Percentiles rank a stretch among this genome's conserved stretches.
phyloP scores from a whole-genome alignment of 2,329 filamentous ascomycete species.

The Alternaria infectoria region DNA sequence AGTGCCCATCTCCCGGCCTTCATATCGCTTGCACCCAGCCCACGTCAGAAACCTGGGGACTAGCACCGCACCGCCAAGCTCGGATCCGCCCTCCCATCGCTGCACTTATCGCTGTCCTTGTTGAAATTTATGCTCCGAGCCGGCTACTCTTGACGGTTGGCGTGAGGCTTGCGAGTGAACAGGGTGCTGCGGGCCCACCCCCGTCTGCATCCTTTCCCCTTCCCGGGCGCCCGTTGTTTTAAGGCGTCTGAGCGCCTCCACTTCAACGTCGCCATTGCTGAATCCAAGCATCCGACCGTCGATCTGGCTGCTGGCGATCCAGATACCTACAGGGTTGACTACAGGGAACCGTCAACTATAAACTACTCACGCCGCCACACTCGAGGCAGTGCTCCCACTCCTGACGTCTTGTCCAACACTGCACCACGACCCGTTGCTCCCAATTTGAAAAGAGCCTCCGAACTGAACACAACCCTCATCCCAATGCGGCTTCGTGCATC shows the following conservation, averaged over 20 bases:
- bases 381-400: slow-evolving; percentile 47
- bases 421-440: slow-evolving; percentile 47
- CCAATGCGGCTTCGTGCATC: slow-evolving; percentile 51
- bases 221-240: slow-evolving; percentile 39
- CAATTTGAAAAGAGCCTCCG: slow-evolving; percentile 43
- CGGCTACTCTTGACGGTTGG: slow-evolving; percentile 33
- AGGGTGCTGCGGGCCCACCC: slow-evolving; percentile 35
- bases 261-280: slow-evolving; percentile 45
- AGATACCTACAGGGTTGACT: slow-evolving; percentile 46
- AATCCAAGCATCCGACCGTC: slow-evolving; percentile 39
- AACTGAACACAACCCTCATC: slow-evolving; percentile 44
- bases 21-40: slow-evolving; percentile 26
- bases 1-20: slow-evolving; percentile 21
- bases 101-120: slow-evolving; percentile 30
- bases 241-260: slow-evolving; percentile 44
- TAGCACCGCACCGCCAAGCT: slow-evolving; percentile 33
- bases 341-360: slow-evolving; percentile 43
- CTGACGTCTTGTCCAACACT: slow-evolving; percentile 48
- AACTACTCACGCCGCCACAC: slow-evolving; percentile 49
- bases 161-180: slow-evolving; percentile 43
- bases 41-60: slow-evolving; percentile 25
- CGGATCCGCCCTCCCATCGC: slow-evolving; percentile 34
- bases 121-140: slow-evolving; percentile 37
- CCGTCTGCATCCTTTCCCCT: slow-evolving; percentile 36
- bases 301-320: slow-evolving; percentile 49